Evolutionary conservation across 2,329 filamentous ascomycete species (phyloP).

Genomic region (Colletotrichum higginsianum): DNA sequence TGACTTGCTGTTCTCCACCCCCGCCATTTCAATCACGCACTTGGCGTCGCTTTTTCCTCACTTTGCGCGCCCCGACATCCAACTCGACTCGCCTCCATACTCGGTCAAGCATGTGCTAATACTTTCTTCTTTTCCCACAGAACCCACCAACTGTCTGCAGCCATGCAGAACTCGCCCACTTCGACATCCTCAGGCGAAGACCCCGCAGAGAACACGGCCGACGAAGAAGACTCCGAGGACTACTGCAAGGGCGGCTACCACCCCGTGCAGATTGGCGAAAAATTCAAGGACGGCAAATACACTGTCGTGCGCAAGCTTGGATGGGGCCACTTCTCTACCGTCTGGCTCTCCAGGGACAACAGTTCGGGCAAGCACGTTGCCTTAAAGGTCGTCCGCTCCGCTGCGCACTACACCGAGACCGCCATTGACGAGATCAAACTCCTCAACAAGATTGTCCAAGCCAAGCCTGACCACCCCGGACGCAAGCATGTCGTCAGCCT

Average conservation of each 20-base stretch:
- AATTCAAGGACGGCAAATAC: constrained; percentile 98
- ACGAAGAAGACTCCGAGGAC: constrained; percentile 98
- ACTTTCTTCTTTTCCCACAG: constrained; percentile 54
- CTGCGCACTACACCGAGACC: constrained; percentile 98
- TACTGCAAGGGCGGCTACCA: constrained; percentile 99
- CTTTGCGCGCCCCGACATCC: constrained; percentile 4
- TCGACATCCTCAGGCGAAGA: constrained; percentile 87
- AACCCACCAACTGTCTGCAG: constrained; percentile 66
- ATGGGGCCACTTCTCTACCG: constrained; percentile 99
- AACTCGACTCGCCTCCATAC: not conserved
- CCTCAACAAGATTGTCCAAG: constrained; percentile 95
- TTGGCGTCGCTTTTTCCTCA: constrained; percentile 17
- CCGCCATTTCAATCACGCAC: constrained; percentile 33
- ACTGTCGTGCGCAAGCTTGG: constrained; percentile 96
- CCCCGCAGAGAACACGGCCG: constrained; percentile 89
- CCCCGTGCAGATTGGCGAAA: constrained; percentile 92
- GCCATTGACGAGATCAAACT: constrained; percentile 99
- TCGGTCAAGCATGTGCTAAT: constrained; percentile 26
- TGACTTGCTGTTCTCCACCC: constrained; percentile 39
- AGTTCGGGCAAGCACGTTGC: constrained; percentile 93
- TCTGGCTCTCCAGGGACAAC: constrained; percentile 89
- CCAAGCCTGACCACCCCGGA: constrained; percentile 94
- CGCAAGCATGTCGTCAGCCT: constrained; percentile 96
- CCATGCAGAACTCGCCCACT: constrained; percentile 80
- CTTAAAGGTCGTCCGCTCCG: constrained; percentile 96